phyloP scores from a whole-genome alignment of 208 protist genomes.

The Naegleria fowleri region DNA sequence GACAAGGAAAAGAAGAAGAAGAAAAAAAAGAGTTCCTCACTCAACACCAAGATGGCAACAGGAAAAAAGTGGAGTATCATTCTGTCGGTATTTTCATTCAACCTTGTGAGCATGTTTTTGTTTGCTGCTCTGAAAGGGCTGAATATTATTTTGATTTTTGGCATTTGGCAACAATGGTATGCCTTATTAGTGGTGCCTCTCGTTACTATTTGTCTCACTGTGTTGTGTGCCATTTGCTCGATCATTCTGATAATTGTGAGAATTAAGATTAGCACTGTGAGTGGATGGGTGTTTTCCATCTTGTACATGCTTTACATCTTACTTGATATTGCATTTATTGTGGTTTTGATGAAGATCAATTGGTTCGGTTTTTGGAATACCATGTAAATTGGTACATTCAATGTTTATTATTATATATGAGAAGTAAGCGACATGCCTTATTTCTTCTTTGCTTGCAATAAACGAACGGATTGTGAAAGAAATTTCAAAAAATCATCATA shows the following conservation, averaged over 20 bases:
- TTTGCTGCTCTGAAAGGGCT: neutral
- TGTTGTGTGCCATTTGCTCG: neutral
- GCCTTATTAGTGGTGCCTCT: neutral
- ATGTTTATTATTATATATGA: no score
- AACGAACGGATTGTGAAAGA: neutral
- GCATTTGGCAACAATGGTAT: neutral
- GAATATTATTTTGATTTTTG: neutral
- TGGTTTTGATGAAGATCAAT: neutral
- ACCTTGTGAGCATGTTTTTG: neutral
- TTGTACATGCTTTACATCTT: neutral
- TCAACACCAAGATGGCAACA: neutral
- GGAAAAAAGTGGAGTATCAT: neutral
- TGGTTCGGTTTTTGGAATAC: neutral
- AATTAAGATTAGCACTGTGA: neutral
- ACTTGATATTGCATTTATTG: neutral
- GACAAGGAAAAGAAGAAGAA: neutral
- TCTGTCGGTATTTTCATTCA: neutral
- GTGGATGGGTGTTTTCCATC: neutral
- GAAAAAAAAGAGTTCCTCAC: neutral
- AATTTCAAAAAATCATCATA: neutral
- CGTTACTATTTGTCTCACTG: neutral
- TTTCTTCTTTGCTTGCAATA: neutral
- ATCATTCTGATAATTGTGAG: neutral
- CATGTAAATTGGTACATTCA: neutral
- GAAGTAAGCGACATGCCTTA: no score